phyloP scores from a whole-genome alignment of 2,329 filamentous ascomycete species.

The Teratosphaeria viscida region DNA sequence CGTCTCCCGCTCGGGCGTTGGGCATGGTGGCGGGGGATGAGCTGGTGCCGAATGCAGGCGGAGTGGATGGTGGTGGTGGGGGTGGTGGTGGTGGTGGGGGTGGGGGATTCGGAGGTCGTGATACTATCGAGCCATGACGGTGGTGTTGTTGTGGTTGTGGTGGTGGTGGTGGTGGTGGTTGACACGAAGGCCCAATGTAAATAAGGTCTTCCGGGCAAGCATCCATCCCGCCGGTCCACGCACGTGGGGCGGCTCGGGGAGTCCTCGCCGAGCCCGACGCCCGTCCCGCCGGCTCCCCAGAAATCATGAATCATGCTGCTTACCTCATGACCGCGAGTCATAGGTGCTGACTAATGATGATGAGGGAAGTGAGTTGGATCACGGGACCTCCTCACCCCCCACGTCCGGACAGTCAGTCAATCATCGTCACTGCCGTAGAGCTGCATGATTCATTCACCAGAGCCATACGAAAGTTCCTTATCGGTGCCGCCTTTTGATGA shows the following conservation, averaged over 20 bases:
- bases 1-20: slow-evolving; percentile 2
- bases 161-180: no score
- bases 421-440: no score
- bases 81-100: neutral
- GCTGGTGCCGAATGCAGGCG: neutral
- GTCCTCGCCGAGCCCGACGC: neutral
- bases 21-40: slow-evolving; percentile 1
- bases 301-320: neutral
- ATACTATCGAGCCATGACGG: neutral
- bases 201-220: no score
- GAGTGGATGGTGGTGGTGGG: neutral
- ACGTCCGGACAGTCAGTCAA: no score
- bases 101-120: neutral
- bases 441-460: no score
- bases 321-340: no score
- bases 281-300: no score
- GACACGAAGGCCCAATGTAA: neutral
- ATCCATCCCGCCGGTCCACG: neutral
- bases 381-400: no score
- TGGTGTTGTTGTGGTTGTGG: neutral
- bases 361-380: no score
- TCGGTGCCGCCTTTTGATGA: no score
- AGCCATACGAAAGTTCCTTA: no score
- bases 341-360: no score
- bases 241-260: neutral